phyloP scores from a whole-genome alignment of 345 rosid genomes.

The Lepidium sativum region DNA sequence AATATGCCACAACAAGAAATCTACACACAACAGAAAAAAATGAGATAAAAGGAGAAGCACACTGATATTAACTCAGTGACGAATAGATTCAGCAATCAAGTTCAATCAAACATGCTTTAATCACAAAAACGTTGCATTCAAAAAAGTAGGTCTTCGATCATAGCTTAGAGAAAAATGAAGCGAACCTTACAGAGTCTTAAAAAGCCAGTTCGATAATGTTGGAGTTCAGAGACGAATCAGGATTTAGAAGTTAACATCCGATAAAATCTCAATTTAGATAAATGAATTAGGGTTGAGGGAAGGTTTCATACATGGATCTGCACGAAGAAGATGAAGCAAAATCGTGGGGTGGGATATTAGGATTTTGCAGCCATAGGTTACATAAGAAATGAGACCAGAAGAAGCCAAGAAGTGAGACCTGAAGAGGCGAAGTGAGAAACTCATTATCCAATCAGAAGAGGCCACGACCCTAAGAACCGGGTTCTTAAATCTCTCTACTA shows the following conservation, averaged over 20 bases:
- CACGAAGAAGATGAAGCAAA: background rate
- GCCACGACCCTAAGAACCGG: too few relatives aligned
- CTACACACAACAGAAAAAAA: background rate
- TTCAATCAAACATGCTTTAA: background rate
- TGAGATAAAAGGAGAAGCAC: background rate
- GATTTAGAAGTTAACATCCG: background rate
- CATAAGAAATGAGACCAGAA: too few relatives aligned
- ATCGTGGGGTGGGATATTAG: background rate
- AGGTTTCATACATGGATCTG: slow-evolving; percentile 17
- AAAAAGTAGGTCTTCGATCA: background rate
- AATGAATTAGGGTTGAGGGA: slow-evolving; percentile 14
- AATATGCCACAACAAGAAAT: slow-evolving; percentile 19
- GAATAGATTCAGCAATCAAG: background rate
- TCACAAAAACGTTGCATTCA: background rate
- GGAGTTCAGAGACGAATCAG: slow-evolving; percentile 5
- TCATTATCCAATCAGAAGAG: too few relatives aligned
- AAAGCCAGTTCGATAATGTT: background rate
- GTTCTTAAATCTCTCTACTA: too few relatives aligned
- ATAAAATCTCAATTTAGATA: background rate
- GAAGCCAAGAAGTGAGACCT: too few relatives aligned
- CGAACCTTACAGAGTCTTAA: slow-evolving; percentile 15
- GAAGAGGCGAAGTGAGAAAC: too few relatives aligned
- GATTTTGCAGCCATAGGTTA: slow-evolving; percentile 20
- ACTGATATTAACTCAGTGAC: background rate
- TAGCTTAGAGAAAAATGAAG: background rate